Conservation (phyloP, 331 rosid species). For the Saraca asoca region DNA sequence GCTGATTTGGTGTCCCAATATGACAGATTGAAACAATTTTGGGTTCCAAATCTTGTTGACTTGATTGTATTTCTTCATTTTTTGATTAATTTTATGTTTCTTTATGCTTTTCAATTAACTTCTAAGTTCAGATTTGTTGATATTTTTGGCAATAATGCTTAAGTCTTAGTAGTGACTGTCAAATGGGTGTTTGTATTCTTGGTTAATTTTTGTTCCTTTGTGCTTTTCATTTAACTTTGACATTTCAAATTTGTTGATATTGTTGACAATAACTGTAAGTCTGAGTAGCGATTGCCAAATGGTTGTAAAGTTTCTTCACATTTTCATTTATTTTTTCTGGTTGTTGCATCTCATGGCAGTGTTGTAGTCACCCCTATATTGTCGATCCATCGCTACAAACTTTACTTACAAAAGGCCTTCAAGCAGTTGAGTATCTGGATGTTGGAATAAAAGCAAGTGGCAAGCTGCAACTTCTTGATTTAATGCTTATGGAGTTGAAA, state of each 20-base stretch:
- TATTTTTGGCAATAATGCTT: not conserved
- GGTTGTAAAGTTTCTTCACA: slow-evolving; percentile 25
- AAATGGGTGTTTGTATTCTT: slow-evolving; percentile 26
- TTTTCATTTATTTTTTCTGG: slow-evolving; percentile 3
- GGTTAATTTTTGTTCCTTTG: slow-evolving; percentile 10
- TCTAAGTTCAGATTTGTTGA: not conserved
- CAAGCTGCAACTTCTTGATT: slow-evolving; percentile 86
- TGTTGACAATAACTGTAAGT: not conserved
- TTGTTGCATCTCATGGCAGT: slow-evolving; percentile 55
- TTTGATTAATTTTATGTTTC: slow-evolving; percentile 28
- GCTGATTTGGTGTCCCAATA: slow-evolving; percentile 11
- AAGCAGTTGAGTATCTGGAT: slow-evolving; percentile 48
- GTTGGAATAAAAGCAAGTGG: slow-evolving; percentile 82
- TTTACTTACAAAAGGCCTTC: slow-evolving; percentile 48
- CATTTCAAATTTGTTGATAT: not conserved
- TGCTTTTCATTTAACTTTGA: slow-evolving; percentile 6
- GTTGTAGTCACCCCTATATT: slow-evolving; percentile 81
- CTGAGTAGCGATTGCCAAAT: slow-evolving; percentile 14
- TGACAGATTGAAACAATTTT: slow-evolving; percentile 22
- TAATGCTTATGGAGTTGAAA: slow-evolving; percentile 74
- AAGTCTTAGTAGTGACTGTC: not conserved
- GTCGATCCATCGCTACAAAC: slow-evolving; percentile 45
- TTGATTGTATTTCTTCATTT: not conserved
- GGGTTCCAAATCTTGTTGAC: not conserved
- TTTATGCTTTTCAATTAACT: slow-evolving; percentile 15